These are phyloP conservation scores for Chaetomium sp. DNA, from an alignment of 2,329 filamentous ascomycete genomes.

Conservation along the genomic window DNA sequence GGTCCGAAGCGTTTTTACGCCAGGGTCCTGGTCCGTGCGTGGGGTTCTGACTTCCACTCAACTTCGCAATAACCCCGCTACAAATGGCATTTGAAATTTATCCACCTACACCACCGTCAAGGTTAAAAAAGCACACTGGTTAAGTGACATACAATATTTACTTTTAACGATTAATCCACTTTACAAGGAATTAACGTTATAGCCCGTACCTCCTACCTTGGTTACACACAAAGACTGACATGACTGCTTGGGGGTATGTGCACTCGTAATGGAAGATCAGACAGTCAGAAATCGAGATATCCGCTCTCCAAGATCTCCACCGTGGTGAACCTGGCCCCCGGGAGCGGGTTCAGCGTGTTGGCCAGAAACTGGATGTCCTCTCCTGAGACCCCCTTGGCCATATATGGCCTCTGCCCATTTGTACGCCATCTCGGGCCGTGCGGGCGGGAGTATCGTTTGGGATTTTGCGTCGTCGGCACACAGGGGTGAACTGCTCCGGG, in stretches of 20 bases:
- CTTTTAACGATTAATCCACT: too few relatives aligned
- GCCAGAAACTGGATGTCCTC: slow-evolving; percentile 15
- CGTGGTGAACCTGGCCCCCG: neutral
- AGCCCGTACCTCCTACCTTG: too few relatives aligned
- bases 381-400: neutral
- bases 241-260: too few relatives aligned
- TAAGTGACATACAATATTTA: too few relatives aligned
- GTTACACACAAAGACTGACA: too few relatives aligned
- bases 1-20: slow-evolving; percentile 23
- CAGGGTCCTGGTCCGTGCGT: slow-evolving; percentile 21
- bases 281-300: neutral
- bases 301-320: slow-evolving; percentile 9
- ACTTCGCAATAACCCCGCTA: slow-evolving; percentile 17
- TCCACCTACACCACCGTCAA: too few relatives aligned
- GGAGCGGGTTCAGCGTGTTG: slow-evolving; percentile 2
- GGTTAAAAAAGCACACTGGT: too few relatives aligned
- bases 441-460: slow-evolving; percentile 1
- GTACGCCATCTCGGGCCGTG: slow-evolving; percentile 4
- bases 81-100: too few relatives aligned
- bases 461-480: neutral
- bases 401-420: slow-evolving; percentile 4
- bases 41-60: neutral
- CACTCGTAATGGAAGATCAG: too few relatives aligned
- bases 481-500: too few relatives aligned
- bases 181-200: too few relatives aligned